Percentiles rank a stretch among this genome's conserved stretches.
Conservation (phyloP, 352 stramenopile species). For the Phytophthora syringae region DNA sequence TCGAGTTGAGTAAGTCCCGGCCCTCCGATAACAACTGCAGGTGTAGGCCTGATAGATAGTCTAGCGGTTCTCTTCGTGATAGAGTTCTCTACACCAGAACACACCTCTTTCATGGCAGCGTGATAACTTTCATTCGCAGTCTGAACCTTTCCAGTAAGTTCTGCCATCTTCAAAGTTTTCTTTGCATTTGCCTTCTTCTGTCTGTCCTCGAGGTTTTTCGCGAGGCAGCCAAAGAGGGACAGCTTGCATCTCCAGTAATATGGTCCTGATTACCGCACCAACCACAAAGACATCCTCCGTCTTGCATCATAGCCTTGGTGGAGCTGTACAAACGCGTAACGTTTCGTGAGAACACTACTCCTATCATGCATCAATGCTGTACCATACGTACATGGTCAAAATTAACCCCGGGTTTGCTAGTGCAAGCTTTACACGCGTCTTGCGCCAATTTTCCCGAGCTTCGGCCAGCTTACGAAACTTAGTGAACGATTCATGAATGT, state of each 20-base stretch:
- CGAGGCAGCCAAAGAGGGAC: slow-evolving; percentile 47
- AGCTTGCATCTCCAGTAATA: slow-evolving; percentile 65
- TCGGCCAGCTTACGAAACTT: slow-evolving; percentile 69
- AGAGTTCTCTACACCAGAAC: background rate
- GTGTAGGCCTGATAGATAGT: background rate
- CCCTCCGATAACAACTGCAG: background rate
- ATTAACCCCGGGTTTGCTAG: slow-evolving; percentile 71
- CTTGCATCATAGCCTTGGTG: slow-evolving; percentile 86
- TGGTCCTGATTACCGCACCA: slow-evolving; percentile 82
- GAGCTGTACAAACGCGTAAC: slow-evolving; percentile 42
- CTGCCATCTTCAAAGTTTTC: slow-evolving; percentile 37
- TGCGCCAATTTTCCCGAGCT: slow-evolving; percentile 76
- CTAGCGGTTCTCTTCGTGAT: slow-evolving; percentile 9
- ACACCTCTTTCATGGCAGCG: background rate
- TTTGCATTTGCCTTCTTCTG: slow-evolving; percentile 61
- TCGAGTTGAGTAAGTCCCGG: background rate
- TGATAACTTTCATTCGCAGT: slow-evolving; percentile 46
- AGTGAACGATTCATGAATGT: slow-evolving; percentile 61
- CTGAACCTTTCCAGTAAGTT: slow-evolving; percentile 46
- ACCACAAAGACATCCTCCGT: slow-evolving; percentile 80
- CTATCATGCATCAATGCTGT: too few relatives aligned
- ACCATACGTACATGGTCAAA: slow-evolving; percentile 62
- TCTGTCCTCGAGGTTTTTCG: slow-evolving; percentile 60
- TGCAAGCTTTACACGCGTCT: slow-evolving; percentile 77
- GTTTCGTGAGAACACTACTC: background rate